Evolutionary conservation across 768 basidiomycete species (phyloP), one percentile per base, ranked within the genome.

Genomic region (Gloeopeniophorella convolvens): DNA sequence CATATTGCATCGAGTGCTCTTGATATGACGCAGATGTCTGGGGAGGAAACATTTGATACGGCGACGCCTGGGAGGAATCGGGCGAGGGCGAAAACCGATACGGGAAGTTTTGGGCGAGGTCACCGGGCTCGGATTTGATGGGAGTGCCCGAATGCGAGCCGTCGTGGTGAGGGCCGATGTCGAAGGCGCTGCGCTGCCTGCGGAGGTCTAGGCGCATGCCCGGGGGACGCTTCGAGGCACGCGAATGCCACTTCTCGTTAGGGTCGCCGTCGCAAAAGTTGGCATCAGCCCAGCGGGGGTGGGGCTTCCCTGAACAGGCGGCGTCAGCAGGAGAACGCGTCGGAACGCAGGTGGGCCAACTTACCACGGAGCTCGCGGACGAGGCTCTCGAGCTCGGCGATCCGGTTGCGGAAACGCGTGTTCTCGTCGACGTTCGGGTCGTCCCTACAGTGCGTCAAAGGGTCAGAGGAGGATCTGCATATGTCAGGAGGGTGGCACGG

Each of bases 301-400:
- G 88, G 10, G 88, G 88, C 65, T 90, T 89, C 56, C 87, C 88
- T 89, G 60, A 36, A 49, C 1, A 16, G 12, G 18, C 11, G n/a
- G 33, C 21, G 45, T 56, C 39, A 50, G 42, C 18, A 39, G 37
- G 45, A 45, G 43, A 16, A 15, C 27, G 15, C 35, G 34, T 37
- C 16, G 34, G 23, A 24, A 27, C 33, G 35, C n/a, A 37, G 12
- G 57, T 23, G 32, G 18, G 30, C 27, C 27, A 26, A 51, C 65
- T 45, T 66, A 85, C 86, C 87, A 64, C 90, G 77, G 24, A 96
- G 72, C 64, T 94, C 92, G 55, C 92, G 77, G 30, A 95, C 90
- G 27, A 94, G 78, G 60, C 86, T 88, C 68, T 96, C 92, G 46
- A 96, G 80, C 68, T 96, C 92, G 32, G 90, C 91, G 58, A 96